These are phyloP conservation scores for Cryptococcus floricola DNA, from an alignment of 1,284 basidiomycete species.

Conservation along the genomic window DNA sequence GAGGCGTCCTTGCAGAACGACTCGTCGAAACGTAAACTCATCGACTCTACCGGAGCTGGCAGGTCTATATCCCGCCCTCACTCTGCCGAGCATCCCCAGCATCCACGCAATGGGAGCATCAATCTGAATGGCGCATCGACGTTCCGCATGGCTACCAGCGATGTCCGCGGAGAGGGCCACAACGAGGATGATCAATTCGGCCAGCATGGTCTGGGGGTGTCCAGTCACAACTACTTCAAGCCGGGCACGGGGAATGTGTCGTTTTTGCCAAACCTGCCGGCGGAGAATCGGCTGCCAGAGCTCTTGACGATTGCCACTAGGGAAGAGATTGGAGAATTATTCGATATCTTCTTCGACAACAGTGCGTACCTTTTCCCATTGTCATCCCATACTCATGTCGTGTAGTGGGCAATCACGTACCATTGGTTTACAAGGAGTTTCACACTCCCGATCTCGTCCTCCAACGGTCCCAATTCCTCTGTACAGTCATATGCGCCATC, in stretches of 20 bases:
- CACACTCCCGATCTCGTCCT: slow-evolving; percentile 89
- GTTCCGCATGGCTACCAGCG: slow-evolving; percentile 36
- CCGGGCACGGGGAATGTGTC: slow-evolving; percentile 60
- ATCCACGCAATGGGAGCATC: neutral
- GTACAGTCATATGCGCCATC: slow-evolving; percentile 89
- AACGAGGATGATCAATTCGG: slow-evolving; percentile 7
- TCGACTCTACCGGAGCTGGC: neutral
- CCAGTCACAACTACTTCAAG: slow-evolving; percentile 88
- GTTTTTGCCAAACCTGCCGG: slow-evolving; percentile 31
- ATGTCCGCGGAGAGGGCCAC: slow-evolving; percentile 25
- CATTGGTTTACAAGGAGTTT: slow-evolving; percentile 72
- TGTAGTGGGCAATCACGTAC: slow-evolving; percentile 44
- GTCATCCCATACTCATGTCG: neutral
- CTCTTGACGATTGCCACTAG: slow-evolving; percentile 78
- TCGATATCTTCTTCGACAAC: slow-evolving; percentile 71
- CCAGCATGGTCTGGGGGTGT: slow-evolving; percentile 54
- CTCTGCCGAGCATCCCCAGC: neutral
- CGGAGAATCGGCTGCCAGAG: slow-evolving; percentile 57
- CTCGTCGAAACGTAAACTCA: neutral
- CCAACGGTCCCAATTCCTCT: slow-evolving; percentile 82
- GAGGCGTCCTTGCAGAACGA: slow-evolving; percentile 81
- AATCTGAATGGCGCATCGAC: slow-evolving; percentile 6
- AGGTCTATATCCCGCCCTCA: neutral
- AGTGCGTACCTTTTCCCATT: slow-evolving; percentile 17
- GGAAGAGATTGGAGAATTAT: slow-evolving; percentile 82